A percentile compares a stretch with the other conserved stretches of the same genome.
These are phyloP conservation scores for Clarireedia sp. DNA, from an alignment of 2,329 filamentous ascomycete species.

Conservation along the genomic window DNA sequence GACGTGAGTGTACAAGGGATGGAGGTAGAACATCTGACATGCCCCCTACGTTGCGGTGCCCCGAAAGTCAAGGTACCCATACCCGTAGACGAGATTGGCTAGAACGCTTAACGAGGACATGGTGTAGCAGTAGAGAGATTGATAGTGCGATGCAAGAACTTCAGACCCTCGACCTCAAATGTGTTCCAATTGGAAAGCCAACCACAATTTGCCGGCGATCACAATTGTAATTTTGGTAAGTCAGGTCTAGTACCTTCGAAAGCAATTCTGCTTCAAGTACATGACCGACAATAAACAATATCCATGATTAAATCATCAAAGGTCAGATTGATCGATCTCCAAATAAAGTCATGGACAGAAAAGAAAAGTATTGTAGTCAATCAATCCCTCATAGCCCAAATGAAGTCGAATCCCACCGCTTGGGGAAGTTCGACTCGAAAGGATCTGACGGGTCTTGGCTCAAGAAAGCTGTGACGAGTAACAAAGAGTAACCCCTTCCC, in stretches of 20 bases:
- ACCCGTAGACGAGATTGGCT: neutral
- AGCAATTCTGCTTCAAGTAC: neutral
- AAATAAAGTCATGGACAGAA: too few relatives aligned
- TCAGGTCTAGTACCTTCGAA: neutral
- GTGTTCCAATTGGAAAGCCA: too few relatives aligned
- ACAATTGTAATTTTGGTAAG: too few relatives aligned
- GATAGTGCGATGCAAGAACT: neutral
- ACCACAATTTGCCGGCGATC: too few relatives aligned
- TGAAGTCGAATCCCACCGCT: neutral
- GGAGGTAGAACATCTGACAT: too few relatives aligned
- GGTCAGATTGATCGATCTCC: too few relatives aligned
- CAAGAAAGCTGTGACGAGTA: neutral
- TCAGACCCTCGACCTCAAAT: too few relatives aligned
- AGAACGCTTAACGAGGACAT: neutral
- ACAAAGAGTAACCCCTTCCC: neutral
- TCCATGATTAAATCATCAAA: too few relatives aligned
- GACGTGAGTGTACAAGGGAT: too few relatives aligned
- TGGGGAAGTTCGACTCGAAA: constrained; percentile 6
- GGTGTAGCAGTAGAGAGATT: neutral
- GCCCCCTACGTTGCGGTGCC: neutral
- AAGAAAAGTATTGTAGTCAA: too few relatives aligned
- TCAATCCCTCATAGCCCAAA: neutral
- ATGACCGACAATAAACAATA: neutral
- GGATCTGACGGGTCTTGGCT: constrained; percentile 2
- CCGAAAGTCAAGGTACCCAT: neutral